These are phyloP conservation scores for Suaeda aralocaspica DNA, from an alignment of 148 eudicot genomes.

Conservation along the genomic window DNA sequence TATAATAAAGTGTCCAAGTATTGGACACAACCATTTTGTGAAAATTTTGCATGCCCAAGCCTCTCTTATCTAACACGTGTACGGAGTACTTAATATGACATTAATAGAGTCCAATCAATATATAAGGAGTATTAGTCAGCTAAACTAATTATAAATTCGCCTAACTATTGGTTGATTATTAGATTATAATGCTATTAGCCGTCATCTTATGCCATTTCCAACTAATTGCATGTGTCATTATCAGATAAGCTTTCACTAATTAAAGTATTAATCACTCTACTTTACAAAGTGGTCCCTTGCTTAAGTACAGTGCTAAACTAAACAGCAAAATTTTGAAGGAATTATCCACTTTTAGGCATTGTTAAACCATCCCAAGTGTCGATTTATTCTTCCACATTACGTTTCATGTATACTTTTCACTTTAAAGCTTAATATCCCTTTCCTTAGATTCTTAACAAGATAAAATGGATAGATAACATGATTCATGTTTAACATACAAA, in stretches of 20 bases:
- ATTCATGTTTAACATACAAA: not conserved
- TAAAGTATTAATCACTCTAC: conserved; percentile 13
- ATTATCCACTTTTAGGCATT: not conserved
- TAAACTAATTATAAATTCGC: too few relatives aligned
- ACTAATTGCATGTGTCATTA: conserved; percentile 24
- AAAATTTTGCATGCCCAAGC: too few relatives aligned
- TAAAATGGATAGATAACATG: not conserved
- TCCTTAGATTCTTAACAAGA: conserved; percentile 11
- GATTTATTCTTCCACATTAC: conserved; percentile 1
- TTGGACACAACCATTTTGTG: too few relatives aligned
- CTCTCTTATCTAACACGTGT: too few relatives aligned
- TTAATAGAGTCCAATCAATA: too few relatives aligned
- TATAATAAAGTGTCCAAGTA: too few relatives aligned
- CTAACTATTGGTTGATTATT: conserved; percentile 5
- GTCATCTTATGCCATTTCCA: conserved; percentile 8
- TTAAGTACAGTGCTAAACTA: not conserved
- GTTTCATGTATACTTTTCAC: not conserved
- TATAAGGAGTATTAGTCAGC: too few relatives aligned
- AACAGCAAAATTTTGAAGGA: not conserved
- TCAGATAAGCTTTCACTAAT: conserved; percentile 7
- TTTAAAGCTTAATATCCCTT: not conserved
- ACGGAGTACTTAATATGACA: too few relatives aligned
- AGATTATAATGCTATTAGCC: conserved; percentile 16
- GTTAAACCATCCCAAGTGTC: conserved; percentile 1
- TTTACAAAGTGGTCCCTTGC: conserved; percentile 21